Percentiles rank a stretch among this genome's conserved stretches.
phyloP scores from a whole-genome alignment of 257 asterid genomes.

The Solanum arcanum region DNA sequence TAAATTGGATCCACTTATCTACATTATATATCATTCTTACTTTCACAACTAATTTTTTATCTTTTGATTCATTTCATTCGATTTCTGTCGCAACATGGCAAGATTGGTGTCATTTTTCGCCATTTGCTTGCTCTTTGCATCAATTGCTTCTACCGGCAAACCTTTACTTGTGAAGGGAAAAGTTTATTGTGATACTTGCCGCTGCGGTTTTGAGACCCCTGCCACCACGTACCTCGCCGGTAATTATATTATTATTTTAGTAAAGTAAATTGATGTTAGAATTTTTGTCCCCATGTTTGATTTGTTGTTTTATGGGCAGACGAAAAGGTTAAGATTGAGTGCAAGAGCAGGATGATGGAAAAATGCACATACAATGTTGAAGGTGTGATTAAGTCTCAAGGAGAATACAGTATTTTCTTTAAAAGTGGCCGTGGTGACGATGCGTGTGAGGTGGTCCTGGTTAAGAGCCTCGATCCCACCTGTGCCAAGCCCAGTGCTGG shows the following conservation, averaged over 20 bases:
- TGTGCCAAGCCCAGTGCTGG: slow-evolving; percentile 26
- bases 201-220: slow-evolving; percentile 54
- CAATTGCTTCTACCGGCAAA: slow-evolving; percentile 18
- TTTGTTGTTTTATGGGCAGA: slow-evolving; percentile 11
- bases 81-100: slow-evolving; percentile 22
- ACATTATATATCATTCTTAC: no score
- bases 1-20: not conserved
- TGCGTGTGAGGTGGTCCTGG: slow-evolving; percentile 20
- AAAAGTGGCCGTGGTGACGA: slow-evolving; percentile 27
- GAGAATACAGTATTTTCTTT: slow-evolving; percentile 15
- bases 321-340: slow-evolving; percentile 26
- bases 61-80: not conserved
- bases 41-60: not conserved
- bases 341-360: slow-evolving; percentile 15
- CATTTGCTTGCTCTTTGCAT: slow-evolving; percentile 18
- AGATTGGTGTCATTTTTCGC: slow-evolving; percentile 23
- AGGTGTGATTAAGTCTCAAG: slow-evolving; percentile 18
- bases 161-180: slow-evolving; percentile 26
- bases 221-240: slow-evolving; percentile 39
- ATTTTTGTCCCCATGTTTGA: not conserved
- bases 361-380: slow-evolving; percentile 8
- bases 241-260: not conserved
- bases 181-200: slow-evolving; percentile 71
- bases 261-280: not conserved
- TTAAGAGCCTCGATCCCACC: slow-evolving; percentile 24